Evolutionary conservation across 257 asterid genomes (phyloP).

Genomic region (Solanum sitiens): DNA sequence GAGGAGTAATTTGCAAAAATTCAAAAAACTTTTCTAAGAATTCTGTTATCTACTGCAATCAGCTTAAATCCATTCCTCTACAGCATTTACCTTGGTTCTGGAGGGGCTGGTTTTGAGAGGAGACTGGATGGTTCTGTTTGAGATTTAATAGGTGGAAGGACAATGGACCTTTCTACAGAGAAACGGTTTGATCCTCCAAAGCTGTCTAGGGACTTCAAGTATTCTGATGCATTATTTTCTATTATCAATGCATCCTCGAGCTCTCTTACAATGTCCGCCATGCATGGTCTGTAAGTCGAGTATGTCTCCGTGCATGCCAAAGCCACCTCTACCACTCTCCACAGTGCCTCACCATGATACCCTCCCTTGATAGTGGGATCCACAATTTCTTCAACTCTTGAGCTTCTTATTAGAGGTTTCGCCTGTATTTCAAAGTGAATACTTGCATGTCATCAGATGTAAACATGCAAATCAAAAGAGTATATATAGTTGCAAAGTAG

Average conservation of each 20-base stretch:
- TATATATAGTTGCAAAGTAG: not conserved
- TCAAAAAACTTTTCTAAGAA: not conserved
- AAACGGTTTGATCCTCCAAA: conserved; percentile 69
- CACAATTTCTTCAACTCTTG: conserved; percentile 53
- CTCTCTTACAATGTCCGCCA: conserved; percentile 80
- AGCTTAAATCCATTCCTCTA: not conserved
- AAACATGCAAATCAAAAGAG: not conserved
- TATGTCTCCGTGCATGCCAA: conserved; percentile 80
- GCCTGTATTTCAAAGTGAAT: conserved; percentile 35
- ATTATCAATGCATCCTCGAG: conserved; percentile 80
- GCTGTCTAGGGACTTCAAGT: conserved; percentile 42
- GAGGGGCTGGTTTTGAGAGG: conserved; percentile 45
- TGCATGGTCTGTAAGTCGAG: conserved; percentile 74
- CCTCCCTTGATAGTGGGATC: conserved; percentile 41
- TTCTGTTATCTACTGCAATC: not conserved
- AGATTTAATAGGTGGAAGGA: conserved; percentile 42
- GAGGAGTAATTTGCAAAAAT: not conserved
- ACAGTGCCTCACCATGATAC: conserved; percentile 47
- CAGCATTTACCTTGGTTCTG: conserved; percentile 50
- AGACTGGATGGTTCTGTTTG: conserved; percentile 36
- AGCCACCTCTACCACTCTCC: conserved; percentile 75
- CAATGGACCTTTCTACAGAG: conserved; percentile 58
- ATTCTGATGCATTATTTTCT: conserved; percentile 50
- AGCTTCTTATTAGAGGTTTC: conserved; percentile 63
- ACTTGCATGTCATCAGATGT: not conserved